These are phyloP conservation scores for Trichomonas gallinae DNA, from an alignment of 208 protist species.

Conservation along the genomic window DNA sequence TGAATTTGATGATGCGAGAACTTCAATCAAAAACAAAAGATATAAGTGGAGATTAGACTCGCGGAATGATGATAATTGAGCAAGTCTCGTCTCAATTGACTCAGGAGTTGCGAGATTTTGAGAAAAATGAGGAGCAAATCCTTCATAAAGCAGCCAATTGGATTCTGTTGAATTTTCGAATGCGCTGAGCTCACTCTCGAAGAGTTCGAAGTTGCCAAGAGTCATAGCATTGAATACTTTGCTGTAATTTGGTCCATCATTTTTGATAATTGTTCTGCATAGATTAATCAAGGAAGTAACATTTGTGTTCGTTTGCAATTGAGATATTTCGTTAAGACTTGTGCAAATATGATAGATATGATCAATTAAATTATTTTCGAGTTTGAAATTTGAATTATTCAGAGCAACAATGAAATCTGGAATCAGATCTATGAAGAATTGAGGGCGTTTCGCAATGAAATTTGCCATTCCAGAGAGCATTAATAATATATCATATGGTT, in stretches of 20 bases:
- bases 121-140: neutral
- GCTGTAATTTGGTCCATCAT: neutral
- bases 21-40: neutral
- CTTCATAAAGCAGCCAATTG: neutral
- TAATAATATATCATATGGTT: neutral
- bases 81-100: neutral
- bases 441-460: neutral
- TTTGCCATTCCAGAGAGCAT: neutral
- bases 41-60: neutral
- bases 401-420: neutral
- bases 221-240: neutral
- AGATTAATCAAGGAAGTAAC: neutral
- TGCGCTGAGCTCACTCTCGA: neutral
- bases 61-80: neutral
- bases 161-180: neutral
- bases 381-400: neutral
- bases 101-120: neutral
- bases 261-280: neutral
- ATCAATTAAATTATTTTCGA: neutral
- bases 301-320: neutral
- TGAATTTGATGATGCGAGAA: neutral
- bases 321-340: neutral
- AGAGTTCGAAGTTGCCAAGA: neutral
- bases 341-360: neutral
- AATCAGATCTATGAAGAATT: neutral